phyloP scores from a whole-genome alignment of 2,329 filamentous ascomycete species.

The Chrysoporthe cubensis region DNA sequence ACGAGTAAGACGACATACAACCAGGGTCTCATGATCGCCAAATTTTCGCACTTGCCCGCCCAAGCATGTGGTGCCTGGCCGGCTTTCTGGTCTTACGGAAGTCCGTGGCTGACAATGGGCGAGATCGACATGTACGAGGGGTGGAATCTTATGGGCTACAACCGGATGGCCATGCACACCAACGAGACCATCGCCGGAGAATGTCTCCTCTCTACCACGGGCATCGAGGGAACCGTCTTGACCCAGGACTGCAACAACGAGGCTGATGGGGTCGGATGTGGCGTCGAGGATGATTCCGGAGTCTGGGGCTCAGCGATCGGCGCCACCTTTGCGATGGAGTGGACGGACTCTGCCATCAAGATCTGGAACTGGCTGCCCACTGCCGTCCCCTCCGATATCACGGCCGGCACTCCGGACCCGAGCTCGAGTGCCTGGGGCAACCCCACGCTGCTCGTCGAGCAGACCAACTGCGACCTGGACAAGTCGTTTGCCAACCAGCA shows the following conservation, averaged over 20 bases:
- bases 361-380: slow-evolving; percentile 20
- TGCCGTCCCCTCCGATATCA: slow-evolving; percentile 19
- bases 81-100: slow-evolving; percentile 24
- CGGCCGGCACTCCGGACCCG: slow-evolving; percentile 59
- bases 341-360: slow-evolving; percentile 21
- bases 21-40: slow-evolving; percentile 22
- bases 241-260: slow-evolving; percentile 19
- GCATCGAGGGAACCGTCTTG: slow-evolving; percentile 5
- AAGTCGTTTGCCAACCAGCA: slow-evolving; percentile 67
- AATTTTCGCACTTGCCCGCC: slow-evolving; percentile 23
- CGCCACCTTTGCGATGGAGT: slow-evolving; percentile 23
- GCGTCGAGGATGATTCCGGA: slow-evolving; percentile 17
- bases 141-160: slow-evolving; percentile 17
- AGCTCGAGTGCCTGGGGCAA: slow-evolving; percentile 59
- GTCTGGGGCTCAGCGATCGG: slow-evolving; percentile 16
- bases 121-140: slow-evolving; percentile 24
- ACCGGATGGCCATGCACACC: slow-evolving; percentile 24
- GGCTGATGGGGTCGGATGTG: slow-evolving; percentile 4
- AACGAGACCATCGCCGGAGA: slow-evolving; percentile 14
- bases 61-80: slow-evolving; percentile 26
- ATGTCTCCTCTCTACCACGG: slow-evolving; percentile 14
- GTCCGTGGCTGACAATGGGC: slow-evolving; percentile 21
- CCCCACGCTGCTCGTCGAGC: slow-evolving; percentile 65
- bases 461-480: slow-evolving; percentile 64
- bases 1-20: slow-evolving; percentile 21